phyloP scores from a whole-genome alignment of 2,329 filamentous ascomycete genomes.

The Hypoxylon sp. region DNA sequence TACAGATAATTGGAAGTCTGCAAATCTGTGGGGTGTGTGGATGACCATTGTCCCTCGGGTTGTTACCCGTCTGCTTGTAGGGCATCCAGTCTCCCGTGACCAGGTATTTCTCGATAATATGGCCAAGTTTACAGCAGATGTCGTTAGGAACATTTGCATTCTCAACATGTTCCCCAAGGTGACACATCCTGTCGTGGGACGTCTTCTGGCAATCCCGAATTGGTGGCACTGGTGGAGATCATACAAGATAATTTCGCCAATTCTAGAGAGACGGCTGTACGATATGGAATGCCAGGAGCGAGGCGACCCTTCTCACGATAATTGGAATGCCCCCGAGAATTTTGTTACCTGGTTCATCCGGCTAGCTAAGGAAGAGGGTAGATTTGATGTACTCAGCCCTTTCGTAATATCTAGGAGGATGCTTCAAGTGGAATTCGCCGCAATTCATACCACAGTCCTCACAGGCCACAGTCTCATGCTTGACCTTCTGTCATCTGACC shows the following conservation, averaged over 20 bases:
- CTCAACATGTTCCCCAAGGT: neutral
- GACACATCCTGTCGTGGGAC: neutral
- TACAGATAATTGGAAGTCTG: neutral
- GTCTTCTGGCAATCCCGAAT: neutral
- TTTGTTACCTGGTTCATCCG: neutral
- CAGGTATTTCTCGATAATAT: neutral
- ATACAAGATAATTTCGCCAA: neutral
- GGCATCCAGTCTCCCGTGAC: neutral
- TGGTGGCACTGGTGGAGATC: neutral
- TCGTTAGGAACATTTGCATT: neutral
- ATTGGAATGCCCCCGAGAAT: neutral
- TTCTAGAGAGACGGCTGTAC: neutral
- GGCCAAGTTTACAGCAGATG: neutral
- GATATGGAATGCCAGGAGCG: neutral
- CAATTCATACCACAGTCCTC: neutral
- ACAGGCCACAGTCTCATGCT: neutral
- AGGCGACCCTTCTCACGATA: neutral
- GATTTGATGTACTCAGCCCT: neutral
- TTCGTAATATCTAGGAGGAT: neutral
- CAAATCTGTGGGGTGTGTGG: neutral
- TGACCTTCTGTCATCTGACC: neutral
- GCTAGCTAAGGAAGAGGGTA: neutral
- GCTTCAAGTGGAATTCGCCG: neutral
- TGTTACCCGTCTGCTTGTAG: neutral
- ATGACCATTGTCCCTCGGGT: neutral